These are phyloP conservation scores for Ophiocordyceps camponoti-floridani DNA, from an alignment of 2,329 filamentous ascomycete species.

Conservation along the genomic window DNA sequence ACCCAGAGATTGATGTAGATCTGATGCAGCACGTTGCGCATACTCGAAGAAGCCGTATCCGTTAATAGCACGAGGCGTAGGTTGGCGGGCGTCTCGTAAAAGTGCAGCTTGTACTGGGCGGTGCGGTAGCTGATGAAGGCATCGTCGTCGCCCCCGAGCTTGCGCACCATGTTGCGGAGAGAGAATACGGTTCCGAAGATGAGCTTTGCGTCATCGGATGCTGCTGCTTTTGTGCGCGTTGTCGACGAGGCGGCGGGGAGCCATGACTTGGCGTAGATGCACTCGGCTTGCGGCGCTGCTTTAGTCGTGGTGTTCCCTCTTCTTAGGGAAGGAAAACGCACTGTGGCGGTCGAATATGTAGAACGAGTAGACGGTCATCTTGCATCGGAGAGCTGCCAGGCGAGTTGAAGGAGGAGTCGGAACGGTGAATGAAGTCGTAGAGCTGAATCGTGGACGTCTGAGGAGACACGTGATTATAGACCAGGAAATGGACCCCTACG, in stretches of 20 bases:
- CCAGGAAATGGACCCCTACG: background rate
- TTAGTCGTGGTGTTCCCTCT: background rate
- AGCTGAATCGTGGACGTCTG: background rate
- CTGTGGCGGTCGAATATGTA: constrained; percentile 99
- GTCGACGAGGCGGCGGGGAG: constrained; percentile 19
- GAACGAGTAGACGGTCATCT: constrained; percentile 90
- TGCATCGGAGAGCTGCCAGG: too few species aligned
- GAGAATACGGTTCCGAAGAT: constrained; percentile 96
- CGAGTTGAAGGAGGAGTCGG: background rate
- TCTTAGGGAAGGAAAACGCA: constrained; percentile 23
- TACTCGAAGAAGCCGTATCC: constrained; percentile 72
- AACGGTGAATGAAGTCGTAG: background rate
- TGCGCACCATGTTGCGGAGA: constrained; percentile 87
- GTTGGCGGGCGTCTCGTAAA: constrained; percentile 93
- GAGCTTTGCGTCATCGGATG: constrained; percentile 78
- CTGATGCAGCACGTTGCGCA: constrained; percentile 89
- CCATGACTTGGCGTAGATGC: constrained; percentile 90
- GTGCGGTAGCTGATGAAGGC: constrained; percentile 91
- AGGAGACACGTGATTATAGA: background rate
- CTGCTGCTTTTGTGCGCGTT: constrained; percentile 5
- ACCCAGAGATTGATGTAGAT: constrained; percentile 98
- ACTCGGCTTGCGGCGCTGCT: constrained; percentile 50
- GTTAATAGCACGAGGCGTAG: constrained; percentile 95
- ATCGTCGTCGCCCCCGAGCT: constrained; percentile 85
- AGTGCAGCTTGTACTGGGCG: constrained; percentile 92